A percentile compares a stretch with the other conserved stretches of the same genome.
Evolutionary conservation across 768 basidiomycete genomes (phyloP).

Genomic region (Harrya chromipes): DNA sequence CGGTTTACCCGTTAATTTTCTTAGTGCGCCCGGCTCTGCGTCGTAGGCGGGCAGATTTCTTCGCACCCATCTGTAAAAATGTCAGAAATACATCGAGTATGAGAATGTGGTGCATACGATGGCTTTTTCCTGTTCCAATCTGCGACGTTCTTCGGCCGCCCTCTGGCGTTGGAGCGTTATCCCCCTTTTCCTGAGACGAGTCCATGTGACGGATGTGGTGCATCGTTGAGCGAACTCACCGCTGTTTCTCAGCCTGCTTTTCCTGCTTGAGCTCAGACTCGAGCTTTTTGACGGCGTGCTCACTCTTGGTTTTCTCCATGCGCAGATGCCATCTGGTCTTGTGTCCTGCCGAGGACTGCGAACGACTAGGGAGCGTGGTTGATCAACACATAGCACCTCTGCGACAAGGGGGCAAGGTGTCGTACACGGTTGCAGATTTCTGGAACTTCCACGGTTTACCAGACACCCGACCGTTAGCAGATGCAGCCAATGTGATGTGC

Average conservation of each 20-base stretch:
- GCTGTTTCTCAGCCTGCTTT: conserved; percentile 61
- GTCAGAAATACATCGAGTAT: background rate
- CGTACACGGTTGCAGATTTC: conserved; percentile 53
- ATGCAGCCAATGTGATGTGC: conserved; percentile 44
- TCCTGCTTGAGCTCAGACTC: conserved; percentile 73
- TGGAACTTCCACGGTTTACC: conserved; percentile 65
- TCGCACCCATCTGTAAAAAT: conserved; percentile 66
- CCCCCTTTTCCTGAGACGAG: conserved; percentile 51
- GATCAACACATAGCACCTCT: conserved; percentile 2
- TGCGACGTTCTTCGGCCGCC: conserved; percentile 67
- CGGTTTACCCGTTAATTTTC: conserved; percentile 68
- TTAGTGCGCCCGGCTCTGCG: conserved; percentile 74
- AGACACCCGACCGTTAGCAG: conserved; percentile 63
- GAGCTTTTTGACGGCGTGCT: conserved; percentile 69
- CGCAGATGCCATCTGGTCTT: conserved; percentile 71
- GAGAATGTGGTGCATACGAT: conserved; percentile 9
- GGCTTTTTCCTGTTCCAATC: conserved; percentile 43
- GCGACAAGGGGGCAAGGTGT: background rate
- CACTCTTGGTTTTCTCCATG: conserved; percentile 65
- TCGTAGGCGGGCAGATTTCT: conserved; percentile 69
- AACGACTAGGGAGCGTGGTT: conserved; percentile 45
- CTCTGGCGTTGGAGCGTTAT: conserved; percentile 69
- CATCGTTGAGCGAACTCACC: conserved; percentile 37
- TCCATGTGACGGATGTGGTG: background rate
- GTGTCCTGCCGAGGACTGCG: conserved; percentile 61